These are phyloP conservation scores for Mucor indicus DNA, from an alignment of 371 early-diverging fungal species.

Conservation along the genomic window DNA sequence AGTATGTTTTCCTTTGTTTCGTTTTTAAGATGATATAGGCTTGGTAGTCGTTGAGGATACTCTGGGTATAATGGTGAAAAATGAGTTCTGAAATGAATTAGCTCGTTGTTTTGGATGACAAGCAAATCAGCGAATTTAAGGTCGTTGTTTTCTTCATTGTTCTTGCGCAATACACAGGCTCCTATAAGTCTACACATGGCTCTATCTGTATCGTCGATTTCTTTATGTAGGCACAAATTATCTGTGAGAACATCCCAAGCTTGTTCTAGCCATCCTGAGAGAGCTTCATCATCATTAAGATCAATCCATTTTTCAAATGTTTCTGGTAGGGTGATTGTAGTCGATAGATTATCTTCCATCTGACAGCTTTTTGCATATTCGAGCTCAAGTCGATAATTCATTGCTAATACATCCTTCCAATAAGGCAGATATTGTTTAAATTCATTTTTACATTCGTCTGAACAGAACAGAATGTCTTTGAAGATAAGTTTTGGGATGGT, in stretches of 20 bases:
- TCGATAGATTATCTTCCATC: background rate
- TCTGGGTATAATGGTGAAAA: background rate
- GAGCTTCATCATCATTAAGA: slow-evolving; percentile 4
- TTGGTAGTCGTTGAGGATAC: background rate
- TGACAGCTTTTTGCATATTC: slow-evolving; percentile 1
- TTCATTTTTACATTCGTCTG: slow-evolving; percentile 21
- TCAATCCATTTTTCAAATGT: slow-evolving; percentile 8
- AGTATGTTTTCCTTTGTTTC: background rate
- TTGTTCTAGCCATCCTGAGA: slow-evolving; percentile 17
- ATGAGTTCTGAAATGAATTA: slow-evolving; percentile 16
- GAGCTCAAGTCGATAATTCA: slow-evolving; percentile 3
- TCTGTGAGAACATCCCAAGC: slow-evolving; percentile 19
- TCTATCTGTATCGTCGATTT: slow-evolving; percentile 21
- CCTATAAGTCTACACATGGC: slow-evolving; percentile 38
- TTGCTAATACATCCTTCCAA: background rate
- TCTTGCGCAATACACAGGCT: slow-evolving; percentile 21
- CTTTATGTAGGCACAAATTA: background rate
- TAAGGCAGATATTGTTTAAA: background rate
- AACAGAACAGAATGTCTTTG: slow-evolving; percentile 31
- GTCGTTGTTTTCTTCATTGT: background rate
- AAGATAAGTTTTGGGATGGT: background rate
- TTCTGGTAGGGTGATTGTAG: background rate
- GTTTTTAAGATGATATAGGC: background rate
- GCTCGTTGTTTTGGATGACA: slow-evolving; percentile 36
- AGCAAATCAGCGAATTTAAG: slow-evolving; percentile 18